These are phyloP conservation scores for Moniliella sp. DNA, from an alignment of 1,284 basidiomycete genomes.

Conservation along the genomic window DNA sequence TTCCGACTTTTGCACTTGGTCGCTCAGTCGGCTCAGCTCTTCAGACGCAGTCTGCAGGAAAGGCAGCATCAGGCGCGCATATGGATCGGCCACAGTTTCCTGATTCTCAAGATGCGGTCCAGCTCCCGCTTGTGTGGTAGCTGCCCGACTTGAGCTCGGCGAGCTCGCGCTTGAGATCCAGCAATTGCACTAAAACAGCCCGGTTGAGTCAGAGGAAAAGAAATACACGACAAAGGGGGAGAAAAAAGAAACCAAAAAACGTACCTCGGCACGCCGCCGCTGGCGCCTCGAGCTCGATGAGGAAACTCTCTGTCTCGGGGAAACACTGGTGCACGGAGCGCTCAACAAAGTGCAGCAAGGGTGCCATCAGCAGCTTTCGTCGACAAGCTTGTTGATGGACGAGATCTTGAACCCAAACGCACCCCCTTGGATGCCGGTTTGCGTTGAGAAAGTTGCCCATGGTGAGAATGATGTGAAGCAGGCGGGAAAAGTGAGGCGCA, in stretches of 20 bases:
- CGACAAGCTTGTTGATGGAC: slow-evolving; percentile 93
- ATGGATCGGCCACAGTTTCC: slow-evolving; percentile 23
- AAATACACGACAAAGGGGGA: background rate
- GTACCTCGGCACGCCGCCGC: slow-evolving; percentile 76
- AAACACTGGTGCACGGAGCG: slow-evolving; percentile 70
- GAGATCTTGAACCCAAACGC: slow-evolving; percentile 91
- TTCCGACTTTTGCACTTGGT: slow-evolving; percentile 29
- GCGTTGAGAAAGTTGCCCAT: slow-evolving; percentile 97
- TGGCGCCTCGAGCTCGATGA: slow-evolving; percentile 69
- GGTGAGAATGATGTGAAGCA: slow-evolving; percentile 47
- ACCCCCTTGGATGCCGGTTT: slow-evolving; percentile 79
- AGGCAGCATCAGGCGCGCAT: slow-evolving; percentile 30
- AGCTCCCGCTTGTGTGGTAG: slow-evolving; percentile 28
- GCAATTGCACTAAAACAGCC: slow-evolving; percentile 14
- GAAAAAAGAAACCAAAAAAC: slow-evolving; percentile 8
- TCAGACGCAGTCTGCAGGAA: slow-evolving; percentile 21
- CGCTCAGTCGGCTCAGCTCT: slow-evolving; percentile 18
- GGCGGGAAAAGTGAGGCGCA: slow-evolving; percentile 19
- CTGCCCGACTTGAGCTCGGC: slow-evolving; percentile 30
- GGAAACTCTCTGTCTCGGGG: slow-evolving; percentile 62
- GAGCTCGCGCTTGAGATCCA: slow-evolving; percentile 27
- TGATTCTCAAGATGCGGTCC: slow-evolving; percentile 24
- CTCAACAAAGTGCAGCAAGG: slow-evolving; percentile 79
- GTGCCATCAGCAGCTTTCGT: slow-evolving; percentile 65
- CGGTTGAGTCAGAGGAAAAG: background rate